A percentile compares a stretch with the other conserved stretches of the same genome.
phyloP scores from a whole-genome alignment of 371 early-diverging fungal species.

The Mortierella sp. region DNA sequence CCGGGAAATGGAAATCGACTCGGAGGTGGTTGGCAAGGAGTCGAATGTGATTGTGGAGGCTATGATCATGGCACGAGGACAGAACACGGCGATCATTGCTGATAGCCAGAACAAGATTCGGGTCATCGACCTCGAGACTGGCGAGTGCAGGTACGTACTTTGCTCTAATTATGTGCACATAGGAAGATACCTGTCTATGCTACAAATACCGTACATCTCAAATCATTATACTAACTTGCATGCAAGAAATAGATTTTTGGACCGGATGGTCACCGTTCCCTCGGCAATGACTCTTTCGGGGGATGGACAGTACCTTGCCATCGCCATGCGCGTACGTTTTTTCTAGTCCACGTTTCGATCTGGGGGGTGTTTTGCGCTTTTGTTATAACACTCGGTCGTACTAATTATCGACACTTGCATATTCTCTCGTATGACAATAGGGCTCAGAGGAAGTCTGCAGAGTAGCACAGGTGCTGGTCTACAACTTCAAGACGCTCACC shows the following conservation, averaged over 20 bases:
- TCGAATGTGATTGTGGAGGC: slow-evolving; percentile 1
- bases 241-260: slow-evolving; percentile 20
- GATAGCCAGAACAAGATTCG: slow-evolving; percentile 17
- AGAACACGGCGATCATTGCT: slow-evolving; percentile 20
- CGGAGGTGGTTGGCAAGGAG: background rate
- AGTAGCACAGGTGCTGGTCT: slow-evolving; percentile 38
- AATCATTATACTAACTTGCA: background rate
- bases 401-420: background rate
- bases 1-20: slow-evolving; percentile 13
- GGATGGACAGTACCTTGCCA: slow-evolving; percentile 23
- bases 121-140: slow-evolving; percentile 20
- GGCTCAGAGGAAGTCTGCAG: slow-evolving; percentile 29
- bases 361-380: background rate
- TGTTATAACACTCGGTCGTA: background rate
- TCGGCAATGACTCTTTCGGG: slow-evolving; percentile 23
- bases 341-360: background rate
- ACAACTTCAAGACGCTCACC: slow-evolving; percentile 24
- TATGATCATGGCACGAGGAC: slow-evolving; percentile 33
- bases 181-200: background rate
- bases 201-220: background rate
- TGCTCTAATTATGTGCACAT: background rate
- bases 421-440: slow-evolving; percentile 1
- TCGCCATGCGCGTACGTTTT: slow-evolving; percentile 25
- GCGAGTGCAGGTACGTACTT: slow-evolving; percentile 22
- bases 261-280: slow-evolving; percentile 20